Percentiles rank a stretch among this genome's conserved stretches.
phyloP scores from a whole-genome alignment of 2,329 filamentous ascomycete species.

The Claviceps purpurea region DNA sequence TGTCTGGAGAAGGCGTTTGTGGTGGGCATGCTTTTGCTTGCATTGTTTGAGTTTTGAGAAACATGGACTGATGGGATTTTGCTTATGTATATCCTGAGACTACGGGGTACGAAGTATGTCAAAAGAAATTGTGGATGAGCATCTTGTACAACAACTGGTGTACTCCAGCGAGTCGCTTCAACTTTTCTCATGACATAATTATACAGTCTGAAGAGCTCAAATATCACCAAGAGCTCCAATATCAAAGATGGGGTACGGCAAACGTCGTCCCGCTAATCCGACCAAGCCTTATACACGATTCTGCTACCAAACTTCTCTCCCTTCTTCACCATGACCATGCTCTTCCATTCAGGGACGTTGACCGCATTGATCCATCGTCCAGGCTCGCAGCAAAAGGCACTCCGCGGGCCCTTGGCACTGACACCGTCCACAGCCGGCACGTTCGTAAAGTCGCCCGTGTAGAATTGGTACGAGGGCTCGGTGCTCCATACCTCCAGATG shows the following conservation, averaged over 20 bases:
- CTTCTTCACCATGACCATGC: slow-evolving; percentile 68
- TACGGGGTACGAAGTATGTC: not conserved
- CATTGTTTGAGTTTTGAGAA: not conserved
- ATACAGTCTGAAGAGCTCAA: not conserved
- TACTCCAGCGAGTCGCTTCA: not conserved
- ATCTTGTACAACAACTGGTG: not conserved
- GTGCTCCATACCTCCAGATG: slow-evolving; percentile 83
- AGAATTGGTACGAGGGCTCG: slow-evolving; percentile 94
- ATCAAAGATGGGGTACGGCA: not conserved
- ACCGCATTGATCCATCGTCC: slow-evolving; percentile 80
- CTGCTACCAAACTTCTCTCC: slow-evolving; percentile 71
- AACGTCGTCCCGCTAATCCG: slow-evolving; percentile 30
- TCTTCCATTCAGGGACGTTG: slow-evolving; percentile 69
- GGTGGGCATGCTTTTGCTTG: not conserved
- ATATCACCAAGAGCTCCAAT: not conserved
- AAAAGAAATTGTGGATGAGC: not conserved
- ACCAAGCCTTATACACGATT: slow-evolving; percentile 79
- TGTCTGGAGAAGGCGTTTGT: not conserved
- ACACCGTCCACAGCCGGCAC: slow-evolving; percentile 53
- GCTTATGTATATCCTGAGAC: not conserved
- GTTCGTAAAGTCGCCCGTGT: slow-evolving; percentile 76
- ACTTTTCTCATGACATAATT: no score
- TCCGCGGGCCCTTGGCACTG: slow-evolving; percentile 51
- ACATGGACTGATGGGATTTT: not conserved
- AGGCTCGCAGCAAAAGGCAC: slow-evolving; percentile 86